Evolutionary conservation across 2,329 filamentous ascomycete species (phyloP).

Genomic region (Zymoseptoria passerinii): DNA sequence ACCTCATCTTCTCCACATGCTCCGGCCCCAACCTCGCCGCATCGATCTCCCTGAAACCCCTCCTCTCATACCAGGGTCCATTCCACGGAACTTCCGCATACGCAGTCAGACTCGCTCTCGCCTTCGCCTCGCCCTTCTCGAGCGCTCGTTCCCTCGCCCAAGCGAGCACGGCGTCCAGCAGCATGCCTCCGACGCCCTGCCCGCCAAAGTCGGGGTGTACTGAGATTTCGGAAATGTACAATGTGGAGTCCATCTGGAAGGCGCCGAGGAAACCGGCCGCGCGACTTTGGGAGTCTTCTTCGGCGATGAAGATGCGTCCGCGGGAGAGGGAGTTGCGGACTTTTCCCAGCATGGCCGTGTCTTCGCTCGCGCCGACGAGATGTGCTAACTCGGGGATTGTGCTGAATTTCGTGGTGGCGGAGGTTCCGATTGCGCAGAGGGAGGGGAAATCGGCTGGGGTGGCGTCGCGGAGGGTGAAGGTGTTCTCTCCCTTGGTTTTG

Average conservation of each 20-base stretch:
- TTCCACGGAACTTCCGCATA: conserved; percentile 14
- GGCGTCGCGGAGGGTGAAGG: conserved; percentile 3
- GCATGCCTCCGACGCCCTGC: conserved; percentile 6
- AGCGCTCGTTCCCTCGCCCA: conserved; percentile 4
- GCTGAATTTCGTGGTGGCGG: conserved; percentile 1
- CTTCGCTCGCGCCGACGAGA: not conserved
- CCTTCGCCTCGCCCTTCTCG: not conserved
- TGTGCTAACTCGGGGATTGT: conserved; percentile 6
- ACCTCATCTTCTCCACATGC: conserved; percentile 11
- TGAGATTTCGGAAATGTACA: conserved; percentile 9
- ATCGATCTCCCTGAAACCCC: conserved; percentile 10
- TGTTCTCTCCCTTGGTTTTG: not conserved
- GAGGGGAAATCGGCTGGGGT: not conserved
- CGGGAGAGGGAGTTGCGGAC: conserved; percentile 3
- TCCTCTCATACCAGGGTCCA: conserved; percentile 12
- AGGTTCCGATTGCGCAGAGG: not conserved
- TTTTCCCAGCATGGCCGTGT: not conserved
- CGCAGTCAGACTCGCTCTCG: conserved; percentile 8
- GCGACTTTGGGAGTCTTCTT: not conserved
- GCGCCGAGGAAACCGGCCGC: conserved; percentile 7
- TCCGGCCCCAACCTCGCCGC: conserved; percentile 5
- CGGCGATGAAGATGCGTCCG: conserved; percentile 8
- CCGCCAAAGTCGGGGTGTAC: conserved; percentile 4
- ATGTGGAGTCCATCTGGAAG: conserved; percentile 2
- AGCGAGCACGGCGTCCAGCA: conserved; percentile 7